A percentile compares a stretch with the other conserved stretches of the same genome.
Evolutionary conservation across 2,329 filamentous ascomycete genomes (phyloP).

Genomic region (Diaporthe caulivora): DNA sequence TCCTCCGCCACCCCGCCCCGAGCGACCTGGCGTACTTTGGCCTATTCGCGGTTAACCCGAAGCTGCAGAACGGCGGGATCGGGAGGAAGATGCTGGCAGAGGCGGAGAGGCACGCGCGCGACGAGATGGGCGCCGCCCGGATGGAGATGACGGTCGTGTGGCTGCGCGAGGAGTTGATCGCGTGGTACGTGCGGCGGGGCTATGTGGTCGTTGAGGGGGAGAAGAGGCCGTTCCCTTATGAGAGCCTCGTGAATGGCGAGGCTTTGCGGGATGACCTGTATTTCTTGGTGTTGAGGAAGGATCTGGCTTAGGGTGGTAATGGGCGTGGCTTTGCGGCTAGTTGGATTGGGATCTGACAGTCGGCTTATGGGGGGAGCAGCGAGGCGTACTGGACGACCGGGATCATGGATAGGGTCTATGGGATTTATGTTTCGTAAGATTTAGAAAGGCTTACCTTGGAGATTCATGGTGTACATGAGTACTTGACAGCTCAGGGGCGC

Average conservation of each 20-base stretch:
- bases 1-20: constrained; percentile 47
- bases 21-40: constrained; percentile 56
- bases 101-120: constrained; percentile 54
- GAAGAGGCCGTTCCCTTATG: constrained; percentile 57
- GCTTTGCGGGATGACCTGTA: constrained; percentile 58
- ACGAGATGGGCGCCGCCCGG: constrained; percentile 47
- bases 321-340: constrained; percentile 35
- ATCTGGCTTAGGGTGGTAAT: constrained; percentile 31
- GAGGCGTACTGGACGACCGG: neutral
- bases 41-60: constrained; percentile 61
- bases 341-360: neutral
- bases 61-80: constrained; percentile 57
- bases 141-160: constrained; percentile 61
- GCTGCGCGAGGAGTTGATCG: constrained; percentile 57
- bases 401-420: neutral
- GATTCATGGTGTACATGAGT: neutral
- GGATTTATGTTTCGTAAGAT: neutral
- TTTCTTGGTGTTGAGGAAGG: constrained; percentile 57
- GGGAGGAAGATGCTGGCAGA: constrained; percentile 55
- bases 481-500: no score
- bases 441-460: neutral
- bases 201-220: constrained; percentile 54
- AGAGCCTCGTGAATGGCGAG: constrained; percentile 50
- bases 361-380: neutral
- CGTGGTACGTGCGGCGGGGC: constrained; percentile 59